Base-by-base conservation (phyloP, 768 basidiomycete genomes). In the Fomitopsis serialis region DNA sequence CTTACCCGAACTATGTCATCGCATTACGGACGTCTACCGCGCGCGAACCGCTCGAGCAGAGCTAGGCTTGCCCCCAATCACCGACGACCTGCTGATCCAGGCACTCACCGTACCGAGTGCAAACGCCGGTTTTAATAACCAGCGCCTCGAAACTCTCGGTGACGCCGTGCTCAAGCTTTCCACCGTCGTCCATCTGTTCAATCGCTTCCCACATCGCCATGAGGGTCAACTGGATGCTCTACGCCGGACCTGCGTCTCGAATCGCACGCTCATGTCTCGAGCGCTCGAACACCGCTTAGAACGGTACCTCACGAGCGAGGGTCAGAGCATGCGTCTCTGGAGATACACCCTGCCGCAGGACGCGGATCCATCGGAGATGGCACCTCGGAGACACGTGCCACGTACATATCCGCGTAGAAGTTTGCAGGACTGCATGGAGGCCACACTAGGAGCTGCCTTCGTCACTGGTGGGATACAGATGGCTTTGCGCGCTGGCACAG, bases 381-480 rank as follows among this genome's bases (percentile, higher is more conserved):
- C 52, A 42, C 57, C 65, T 10, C 45, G 42, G 21, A 68, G 75
- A 43, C 68, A 54, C 43, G 73, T 73, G n/a, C 58, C 50, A 50
- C 77, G 85, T 34, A 68, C 68, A 35, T 79, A 84, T 53, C 81
- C 85, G 3, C 76, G 89, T 24, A 71, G 89, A 52, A 84, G 87
- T 60, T 68, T 95, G 57, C 89, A 91, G 62, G 92, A 95, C 62
- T 92, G 87, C 63, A 89, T 92, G 83, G 93, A 95, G 65, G 87
- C 93, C 0, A 75, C 82, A 5, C 70, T 95, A 3, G 93, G 91
- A 11, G 92, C 89, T 2, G 80, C 81, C 24, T 93, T 85, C 58
- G 57, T 84, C 15, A 74, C 80, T 2, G 92, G 90, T 3, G 89
- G 91, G 0, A 80, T 92, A 35, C 67, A 76, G 10, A 79, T 82